Evolutionary conservation across 2,329 filamentous ascomycete genomes (phyloP).

Genomic region (Ceratocystis smalleyi): DNA sequence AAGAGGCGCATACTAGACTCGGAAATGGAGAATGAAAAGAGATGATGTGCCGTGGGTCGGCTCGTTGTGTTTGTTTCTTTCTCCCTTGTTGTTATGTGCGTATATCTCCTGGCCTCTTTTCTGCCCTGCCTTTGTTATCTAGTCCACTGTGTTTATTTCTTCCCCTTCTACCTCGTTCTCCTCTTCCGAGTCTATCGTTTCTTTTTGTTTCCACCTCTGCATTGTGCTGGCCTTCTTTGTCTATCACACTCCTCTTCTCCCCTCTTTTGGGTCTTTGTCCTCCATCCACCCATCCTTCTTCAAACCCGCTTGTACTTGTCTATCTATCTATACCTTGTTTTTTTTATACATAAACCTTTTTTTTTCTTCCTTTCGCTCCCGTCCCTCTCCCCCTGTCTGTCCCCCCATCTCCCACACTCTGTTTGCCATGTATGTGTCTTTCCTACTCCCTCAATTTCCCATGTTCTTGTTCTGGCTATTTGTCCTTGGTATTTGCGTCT

Average conservation of each 20-base stretch:
- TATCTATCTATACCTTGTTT: constrained; percentile 5
- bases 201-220: background rate
- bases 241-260: background rate
- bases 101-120: no score
- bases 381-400: no score
- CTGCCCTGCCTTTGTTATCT: no score
- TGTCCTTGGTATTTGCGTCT: no score
- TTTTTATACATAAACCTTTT: background rate
- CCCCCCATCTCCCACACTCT: no score
- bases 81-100: no score
- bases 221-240: background rate
- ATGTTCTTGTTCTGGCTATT: no score
- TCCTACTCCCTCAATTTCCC: background rate
- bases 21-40: background rate
- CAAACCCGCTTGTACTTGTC: background rate
- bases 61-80: background rate
- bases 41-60: background rate
- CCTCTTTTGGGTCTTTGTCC: background rate
- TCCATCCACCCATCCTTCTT: background rate
- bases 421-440: background rate
- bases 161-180: background rate
- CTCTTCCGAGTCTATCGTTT: background rate
- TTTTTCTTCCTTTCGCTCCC: background rate
- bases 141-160: background rate
- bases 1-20: background rate